phyloP scores from a whole-genome alignment of 2,329 filamentous ascomycete species.

The Colletotrichum trifolii region DNA sequence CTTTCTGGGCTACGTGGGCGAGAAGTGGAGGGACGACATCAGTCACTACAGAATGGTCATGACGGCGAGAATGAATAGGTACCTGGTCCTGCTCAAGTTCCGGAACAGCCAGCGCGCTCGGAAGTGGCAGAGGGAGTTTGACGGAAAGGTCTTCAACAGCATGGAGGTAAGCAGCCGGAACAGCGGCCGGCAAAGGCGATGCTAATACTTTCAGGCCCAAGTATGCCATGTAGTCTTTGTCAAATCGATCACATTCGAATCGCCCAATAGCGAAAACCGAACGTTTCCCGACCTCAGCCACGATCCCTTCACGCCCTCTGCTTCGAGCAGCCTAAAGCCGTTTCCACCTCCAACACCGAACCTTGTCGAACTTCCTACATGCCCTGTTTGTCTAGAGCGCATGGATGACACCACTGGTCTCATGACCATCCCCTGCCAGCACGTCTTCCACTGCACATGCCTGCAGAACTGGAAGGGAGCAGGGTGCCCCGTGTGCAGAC shows the following conservation, averaged over 20 bases:
- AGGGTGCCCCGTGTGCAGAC: slow-evolving; percentile 94
- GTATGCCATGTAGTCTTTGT: slow-evolving; percentile 96
- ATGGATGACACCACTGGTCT: slow-evolving; percentile 98
- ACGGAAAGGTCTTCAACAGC: slow-evolving; percentile 91
- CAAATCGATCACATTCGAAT: slow-evolving; percentile 88
- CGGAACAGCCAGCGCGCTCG: slow-evolving; percentile 78
- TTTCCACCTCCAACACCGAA: slow-evolving; percentile 79
- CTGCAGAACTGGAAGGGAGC: slow-evolving; percentile 95
- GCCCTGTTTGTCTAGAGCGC: slow-evolving; percentile 93
- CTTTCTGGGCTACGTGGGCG: slow-evolving; percentile 90
- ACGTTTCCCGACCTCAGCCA: slow-evolving; percentile 70
- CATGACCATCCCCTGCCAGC: slow-evolving; percentile 95
- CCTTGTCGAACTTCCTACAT: slow-evolving; percentile 91
- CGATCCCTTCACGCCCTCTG: slow-evolving; percentile 71
- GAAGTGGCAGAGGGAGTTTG: slow-evolving; percentile 87
- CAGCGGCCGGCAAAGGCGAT: background rate
- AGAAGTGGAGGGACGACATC: slow-evolving; percentile 85
- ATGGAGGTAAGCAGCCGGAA: slow-evolving; percentile 74
- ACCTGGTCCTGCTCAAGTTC: slow-evolving; percentile 97
- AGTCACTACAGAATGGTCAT: slow-evolving; percentile 95
- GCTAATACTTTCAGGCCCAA: slow-evolving; percentile 70
- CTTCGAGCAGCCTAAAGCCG: slow-evolving; percentile 63
- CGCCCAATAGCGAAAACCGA: slow-evolving; percentile 58
- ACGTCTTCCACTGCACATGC: slow-evolving; percentile 97
- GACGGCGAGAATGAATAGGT: slow-evolving; percentile 88